Evolutionary conservation across 306 rosid species (phyloP).

Genomic region (Phaseolus lunatus): DNA sequence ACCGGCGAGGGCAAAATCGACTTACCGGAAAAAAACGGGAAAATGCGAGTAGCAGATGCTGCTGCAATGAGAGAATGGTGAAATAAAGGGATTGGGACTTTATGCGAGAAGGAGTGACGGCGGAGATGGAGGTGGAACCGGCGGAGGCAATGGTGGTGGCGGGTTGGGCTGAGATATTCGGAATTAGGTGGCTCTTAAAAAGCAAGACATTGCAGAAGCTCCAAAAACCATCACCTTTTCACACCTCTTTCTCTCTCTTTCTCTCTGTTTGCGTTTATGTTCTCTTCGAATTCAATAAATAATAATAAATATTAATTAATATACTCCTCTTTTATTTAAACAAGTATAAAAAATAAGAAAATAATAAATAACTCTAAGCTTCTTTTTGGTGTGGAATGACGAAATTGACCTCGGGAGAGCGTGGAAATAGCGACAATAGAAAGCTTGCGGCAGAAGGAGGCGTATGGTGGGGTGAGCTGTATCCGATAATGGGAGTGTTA

Average conservation of each 20-base stretch:
- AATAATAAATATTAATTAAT: constrained; percentile 26
- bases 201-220: constrained; percentile 57
- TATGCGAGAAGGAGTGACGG: background rate
- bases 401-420: constrained; percentile 15
- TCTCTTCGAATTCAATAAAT: constrained; percentile 11
- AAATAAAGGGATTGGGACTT: constrained; percentile 48
- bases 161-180: constrained; percentile 62
- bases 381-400: background rate
- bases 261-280: background rate
- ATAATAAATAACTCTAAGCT: background rate
- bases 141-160: constrained; percentile 12
- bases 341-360: background rate
- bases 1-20: constrained; percentile 36
- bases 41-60: constrained; percentile 8
- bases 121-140: constrained; percentile 7
- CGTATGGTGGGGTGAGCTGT: constrained; percentile 63
- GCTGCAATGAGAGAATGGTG: constrained; percentile 29
- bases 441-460: constrained; percentile 61
- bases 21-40: constrained; percentile 53
- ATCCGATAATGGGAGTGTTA: constrained; percentile 45
- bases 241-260: background rate
- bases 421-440: constrained; percentile 37
- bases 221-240: constrained; percentile 50
- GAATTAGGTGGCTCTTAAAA: constrained; percentile 74
- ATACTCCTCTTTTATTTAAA: background rate